These are phyloP conservation scores for Corchorus olitorius DNA, from an alignment of 345 rosid genomes.

Conservation along the genomic window DNA sequence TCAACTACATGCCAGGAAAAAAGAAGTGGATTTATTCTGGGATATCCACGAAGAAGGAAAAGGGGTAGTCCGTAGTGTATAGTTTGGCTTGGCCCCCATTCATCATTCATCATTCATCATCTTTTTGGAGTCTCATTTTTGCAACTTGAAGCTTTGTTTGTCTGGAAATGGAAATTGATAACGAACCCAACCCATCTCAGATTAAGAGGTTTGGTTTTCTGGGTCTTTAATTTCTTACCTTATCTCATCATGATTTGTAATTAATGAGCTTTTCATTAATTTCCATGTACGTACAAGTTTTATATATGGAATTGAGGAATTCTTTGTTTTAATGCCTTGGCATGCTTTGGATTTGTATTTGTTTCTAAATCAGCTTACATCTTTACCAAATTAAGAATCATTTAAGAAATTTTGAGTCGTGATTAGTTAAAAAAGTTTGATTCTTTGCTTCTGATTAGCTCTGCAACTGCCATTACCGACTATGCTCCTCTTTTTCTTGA, in stretches of 20 bases:
- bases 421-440: not conserved
- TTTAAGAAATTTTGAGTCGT: not conserved
- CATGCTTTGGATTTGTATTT: not conserved
- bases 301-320: not conserved
- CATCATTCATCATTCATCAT: not conserved
- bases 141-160: not conserved
- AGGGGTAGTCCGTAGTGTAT: not conserved
- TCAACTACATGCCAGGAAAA: not conserved
- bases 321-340: not conserved
- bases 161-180: constrained; percentile 39
- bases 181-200: constrained; percentile 27
- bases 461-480: not conserved
- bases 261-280: not conserved
- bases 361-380: not conserved
- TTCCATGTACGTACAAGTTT: not conserved
- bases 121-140: not conserved
- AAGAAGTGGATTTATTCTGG: not conserved
- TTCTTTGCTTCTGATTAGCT: not conserved
- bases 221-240: constrained; percentile 14
- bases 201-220: constrained; percentile 41
- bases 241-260: constrained; percentile 1
- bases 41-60: constrained; percentile 18
- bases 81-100: no score
- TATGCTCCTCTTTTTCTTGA: not conserved
- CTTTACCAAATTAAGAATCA: not conserved